A percentile compares a stretch with the other conserved stretches of the same genome.
phyloP scores from a whole-genome alignment of 352 stramenopile species.

The Phytophthora meadii region DNA sequence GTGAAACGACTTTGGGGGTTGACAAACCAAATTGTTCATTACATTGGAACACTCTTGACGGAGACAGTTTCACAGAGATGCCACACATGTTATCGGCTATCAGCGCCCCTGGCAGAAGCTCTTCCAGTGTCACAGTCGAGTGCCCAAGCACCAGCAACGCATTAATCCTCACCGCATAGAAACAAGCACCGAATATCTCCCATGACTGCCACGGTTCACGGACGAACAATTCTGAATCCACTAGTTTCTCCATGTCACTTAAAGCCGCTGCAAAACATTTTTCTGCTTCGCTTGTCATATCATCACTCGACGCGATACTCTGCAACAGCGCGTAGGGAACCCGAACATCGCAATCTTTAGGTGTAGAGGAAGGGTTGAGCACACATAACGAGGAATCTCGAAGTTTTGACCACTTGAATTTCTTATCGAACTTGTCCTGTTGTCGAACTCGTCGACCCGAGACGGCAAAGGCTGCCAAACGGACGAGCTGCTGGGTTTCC shows the following conservation, averaged over 20 bases:
- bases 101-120: conserved; percentile 18
- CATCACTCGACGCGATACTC: background rate
- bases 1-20: conserved; percentile 8
- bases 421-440: conserved; percentile 14
- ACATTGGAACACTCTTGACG: conserved; percentile 5
- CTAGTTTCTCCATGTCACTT: background rate
- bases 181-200: conserved; percentile 44
- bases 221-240: conserved; percentile 7
- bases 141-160: conserved; percentile 35
- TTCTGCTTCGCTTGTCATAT: background rate
- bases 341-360: background rate
- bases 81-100: conserved; percentile 2
- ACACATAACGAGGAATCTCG: conserved; percentile 38
- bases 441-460: background rate
- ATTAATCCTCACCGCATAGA: conserved; percentile 50
- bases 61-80: conserved; percentile 27
- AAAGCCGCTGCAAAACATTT: conserved; percentile 3
- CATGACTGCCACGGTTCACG: conserved; percentile 15
- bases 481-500: background rate
- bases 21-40: conserved; percentile 4
- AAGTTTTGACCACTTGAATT: conserved; percentile 34
- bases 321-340: conserved; percentile 21
- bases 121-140: conserved; percentile 28
- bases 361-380: conserved; percentile 7
- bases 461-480: conserved; percentile 21